Evolutionary conservation across 257 asterid species (phyloP).

Genomic region (Solanum tacnaense): DNA sequence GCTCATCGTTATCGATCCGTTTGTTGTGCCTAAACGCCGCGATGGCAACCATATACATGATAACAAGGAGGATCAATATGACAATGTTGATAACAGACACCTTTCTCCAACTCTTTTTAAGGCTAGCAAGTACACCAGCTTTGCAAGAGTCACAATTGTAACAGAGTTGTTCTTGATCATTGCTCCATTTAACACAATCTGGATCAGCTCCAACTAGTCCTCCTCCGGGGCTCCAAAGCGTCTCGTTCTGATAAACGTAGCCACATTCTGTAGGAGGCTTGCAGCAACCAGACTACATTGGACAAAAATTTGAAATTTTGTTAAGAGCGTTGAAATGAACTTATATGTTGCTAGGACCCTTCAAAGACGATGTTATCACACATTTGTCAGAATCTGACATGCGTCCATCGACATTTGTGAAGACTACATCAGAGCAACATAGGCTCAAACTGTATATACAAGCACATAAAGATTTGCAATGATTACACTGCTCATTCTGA

Average conservation of each 20-base stretch:
- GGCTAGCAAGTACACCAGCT: slow-evolving; percentile 82
- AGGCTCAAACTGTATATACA: not conserved
- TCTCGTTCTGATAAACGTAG: slow-evolving; percentile 49
- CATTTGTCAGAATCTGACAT: not conserved
- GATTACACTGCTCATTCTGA: not conserved
- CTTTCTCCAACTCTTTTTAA: slow-evolving; percentile 81
- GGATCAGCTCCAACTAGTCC: slow-evolving; percentile 34
- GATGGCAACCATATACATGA: slow-evolving; percentile 48
- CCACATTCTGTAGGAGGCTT: slow-evolving; percentile 86
- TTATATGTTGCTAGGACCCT: not conserved
- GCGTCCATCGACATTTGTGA: not conserved
- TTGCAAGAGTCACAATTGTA: slow-evolving; percentile 69
- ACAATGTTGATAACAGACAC: slow-evolving; percentile 65
- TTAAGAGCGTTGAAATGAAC: not conserved
- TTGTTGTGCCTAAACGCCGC: slow-evolving; percentile 74
- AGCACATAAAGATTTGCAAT: not conserved
- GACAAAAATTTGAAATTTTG: not conserved
- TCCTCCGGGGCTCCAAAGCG: slow-evolving; percentile 35
- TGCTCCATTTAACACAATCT: slow-evolving; percentile 65
- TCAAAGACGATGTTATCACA: not conserved
- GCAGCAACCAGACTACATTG: slow-evolving; percentile 82
- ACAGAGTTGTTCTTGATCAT: slow-evolving; percentile 53
- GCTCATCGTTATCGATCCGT: slow-evolving; percentile 52
- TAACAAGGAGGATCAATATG: slow-evolving; percentile 49
- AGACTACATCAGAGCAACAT: not conserved